Conservation (phyloP, 1,284 basidiomycete species). For the Ustilago trichophora region DNA sequence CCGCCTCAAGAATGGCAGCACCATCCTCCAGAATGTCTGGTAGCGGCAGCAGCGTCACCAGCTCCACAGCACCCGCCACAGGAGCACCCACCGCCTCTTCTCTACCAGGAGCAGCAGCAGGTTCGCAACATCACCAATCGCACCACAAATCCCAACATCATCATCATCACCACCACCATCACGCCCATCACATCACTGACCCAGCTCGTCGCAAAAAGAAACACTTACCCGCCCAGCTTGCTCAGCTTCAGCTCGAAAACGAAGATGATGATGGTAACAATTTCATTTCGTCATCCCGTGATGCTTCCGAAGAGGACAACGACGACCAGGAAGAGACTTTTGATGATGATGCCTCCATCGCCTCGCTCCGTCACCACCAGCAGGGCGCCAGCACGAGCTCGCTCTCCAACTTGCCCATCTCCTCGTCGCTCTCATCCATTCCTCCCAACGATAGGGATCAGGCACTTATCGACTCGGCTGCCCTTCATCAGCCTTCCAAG, state of each 20-base stretch:
- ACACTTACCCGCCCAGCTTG: constrained; percentile 43
- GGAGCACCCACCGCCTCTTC: background rate
- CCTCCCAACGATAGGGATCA: constrained; percentile 48
- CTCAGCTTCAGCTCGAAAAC: constrained; percentile 46
- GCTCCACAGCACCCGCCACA: constrained; percentile 11
- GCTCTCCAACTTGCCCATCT: constrained; percentile 31
- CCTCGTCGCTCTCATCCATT: constrained; percentile 38
- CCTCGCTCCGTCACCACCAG: constrained; percentile 42
- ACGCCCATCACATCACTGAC: constrained; percentile 47
- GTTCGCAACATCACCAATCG: constrained; percentile 1
- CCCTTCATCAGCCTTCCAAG: constrained; percentile 39
- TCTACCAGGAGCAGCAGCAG: constrained; percentile 3
- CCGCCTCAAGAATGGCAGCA: constrained; percentile 3
- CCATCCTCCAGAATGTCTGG: constrained; percentile 21
- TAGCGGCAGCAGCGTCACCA: constrained; percentile 34
- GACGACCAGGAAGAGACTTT: constrained; percentile 51
- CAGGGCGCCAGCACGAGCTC: constrained; percentile 28
- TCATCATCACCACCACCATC: constrained; percentile 47
- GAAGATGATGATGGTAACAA: constrained; percentile 39
- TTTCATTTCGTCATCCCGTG: constrained; percentile 48
- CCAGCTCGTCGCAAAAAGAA: constrained; percentile 50
- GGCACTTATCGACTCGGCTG: constrained; percentile 44
- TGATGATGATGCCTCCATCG: constrained; percentile 47
- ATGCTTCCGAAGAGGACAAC: constrained; percentile 54
- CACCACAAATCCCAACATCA: constrained; percentile 36